Evolutionary conservation across 108 stramenopile species (phyloP), one percentile per base, ranked within the genome.

Genomic region (Epithemia pelagica): DNA sequence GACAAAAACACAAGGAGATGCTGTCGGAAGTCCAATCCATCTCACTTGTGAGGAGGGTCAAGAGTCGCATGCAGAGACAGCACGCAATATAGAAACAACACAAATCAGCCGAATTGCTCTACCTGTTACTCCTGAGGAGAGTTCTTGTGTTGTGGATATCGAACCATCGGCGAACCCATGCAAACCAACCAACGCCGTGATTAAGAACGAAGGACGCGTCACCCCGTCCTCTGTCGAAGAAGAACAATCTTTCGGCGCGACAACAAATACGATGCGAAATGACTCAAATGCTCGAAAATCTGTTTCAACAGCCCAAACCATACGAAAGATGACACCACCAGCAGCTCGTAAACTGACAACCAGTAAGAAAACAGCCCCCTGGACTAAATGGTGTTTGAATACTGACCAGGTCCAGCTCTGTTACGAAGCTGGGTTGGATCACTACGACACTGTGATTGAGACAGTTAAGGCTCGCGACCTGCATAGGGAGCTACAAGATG

Each of bases 401-500:
- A 71, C 73, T 19, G 68, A 84, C 22, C 83, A 89, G 74, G 85
- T 91, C 52, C 69, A 69, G 7, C 58, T 74, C 51, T 90, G 88
- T 75, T 68, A 76, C 64, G 70, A 73, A 57, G 88, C 90, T 52
- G 78, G 80, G 30, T 79, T 82, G 63, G 88, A 87, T 20, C 90
- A 91, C 78, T 94, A 82, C 74, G 88, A 94, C 31, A 78, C 71
- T 29, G 88, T 94, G 7, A 89, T 94, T 86, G 62, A 76, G 58
- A 94, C 93, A 0, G 93, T 94, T 32, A 87, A 84, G 71, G 79
- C 82, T 0, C 77, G 85, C 32, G 82, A 78, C 24, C 78, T 94
- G 46, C 59, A 74, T 52, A 74, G 79, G 63, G 93, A 94, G 61
- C 82, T 94, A 19, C 69, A 82, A 15, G 90, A 88, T 76, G 93